Base-by-base conservation (phyloP, 305 asterid species). In the Andrographis paniculata region DNA sequence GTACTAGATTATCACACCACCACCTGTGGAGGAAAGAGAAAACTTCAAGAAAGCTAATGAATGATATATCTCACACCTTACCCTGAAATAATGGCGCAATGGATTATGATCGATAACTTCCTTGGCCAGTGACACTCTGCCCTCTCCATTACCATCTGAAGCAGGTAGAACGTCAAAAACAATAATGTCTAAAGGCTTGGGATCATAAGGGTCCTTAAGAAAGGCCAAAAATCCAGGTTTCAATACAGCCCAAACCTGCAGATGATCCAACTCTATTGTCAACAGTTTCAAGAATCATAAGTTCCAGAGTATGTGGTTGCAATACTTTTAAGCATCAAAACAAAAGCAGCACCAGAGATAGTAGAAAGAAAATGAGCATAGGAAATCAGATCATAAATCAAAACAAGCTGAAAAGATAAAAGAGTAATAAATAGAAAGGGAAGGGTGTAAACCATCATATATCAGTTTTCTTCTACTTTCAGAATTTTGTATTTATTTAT, bases 171-270 rank as follows among this genome's bases (percentile, higher is more conserved):
- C 92, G 75, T 91, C 96, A 72, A 91, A 91, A 45, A 91, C 92
- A 64, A 91, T 68, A 64, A 91, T 83, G 67, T 91, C 99, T 50
- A 91, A 52, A 48, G 92, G 99, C 68, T 65, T 76, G 50, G 81
- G 65, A 56, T 91, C 96, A 63, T 72, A 83, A 17, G 96, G 99
- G 64, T 83, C 87, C 68, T 75, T 91, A 47, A 91, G 94, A 54
- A 91, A 79, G 64, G 96, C 99, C 81, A 91, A 60, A 71, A 91
- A 91, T 64, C 99, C 96, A 59, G 99, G 96, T 65, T 91, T 91
- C 24, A 91, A 63, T 42, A 91, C 94, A 16, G 96, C 96, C 99
- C 99, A 91, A 50, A 91, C 99, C 99, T 91, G 78, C 47, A 82
- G 30, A 60, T 48, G 45, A 53, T 53, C 56, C 56, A 69, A 45